These are phyloP conservation scores for Mycena alexandri DNA, from an alignment of 768 basidiomycete species.

Conservation along the genomic window DNA sequence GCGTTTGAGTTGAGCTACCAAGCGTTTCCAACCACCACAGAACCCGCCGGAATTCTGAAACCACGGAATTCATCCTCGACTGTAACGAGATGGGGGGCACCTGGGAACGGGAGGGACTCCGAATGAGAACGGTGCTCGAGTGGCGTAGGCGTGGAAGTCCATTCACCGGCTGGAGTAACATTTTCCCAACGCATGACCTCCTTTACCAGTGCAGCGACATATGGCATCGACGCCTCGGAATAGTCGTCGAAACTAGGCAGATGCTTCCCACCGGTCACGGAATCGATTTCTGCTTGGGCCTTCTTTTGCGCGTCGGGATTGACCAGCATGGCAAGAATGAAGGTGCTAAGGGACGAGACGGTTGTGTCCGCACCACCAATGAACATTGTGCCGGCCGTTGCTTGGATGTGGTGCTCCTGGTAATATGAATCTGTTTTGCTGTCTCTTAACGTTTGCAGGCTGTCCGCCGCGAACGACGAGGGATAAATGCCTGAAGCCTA, in stretches of 20 bases:
- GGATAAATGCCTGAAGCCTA: constrained; percentile 18
- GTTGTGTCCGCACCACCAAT: constrained; percentile 48
- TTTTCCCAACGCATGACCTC: constrained; percentile 52
- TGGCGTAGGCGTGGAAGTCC: too few relatives aligned
- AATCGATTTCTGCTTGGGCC: constrained; percentile 14
- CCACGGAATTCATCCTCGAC: constrained; percentile 52
- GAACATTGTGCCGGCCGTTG: constrained; percentile 2
- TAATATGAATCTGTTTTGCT: constrained; percentile 7
- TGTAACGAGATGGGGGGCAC: constrained; percentile 44
- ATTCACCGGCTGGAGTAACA: constrained; percentile 49
- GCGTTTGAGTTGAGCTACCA: constrained; percentile 26
- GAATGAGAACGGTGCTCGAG: not conserved
- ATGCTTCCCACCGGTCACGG: constrained; percentile 43
- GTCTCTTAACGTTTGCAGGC: constrained; percentile 5
- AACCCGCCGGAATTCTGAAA: constrained; percentile 48
- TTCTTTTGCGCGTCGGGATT: constrained; percentile 8
- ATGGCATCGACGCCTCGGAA: constrained; percentile 45
- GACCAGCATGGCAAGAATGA: constrained; percentile 39
- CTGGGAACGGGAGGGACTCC: not conserved
- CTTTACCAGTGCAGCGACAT: constrained; percentile 50
- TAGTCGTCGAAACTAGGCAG: constrained; percentile 51
- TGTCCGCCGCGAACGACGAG: constrained; percentile 20
- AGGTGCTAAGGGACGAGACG: constrained; percentile 47
- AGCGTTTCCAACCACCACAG: constrained; percentile 42
- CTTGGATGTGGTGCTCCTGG: not conserved